phyloP scores from a whole-genome alignment of 2,329 filamentous ascomycete genomes.

The Hypoxylon sp. region DNA sequence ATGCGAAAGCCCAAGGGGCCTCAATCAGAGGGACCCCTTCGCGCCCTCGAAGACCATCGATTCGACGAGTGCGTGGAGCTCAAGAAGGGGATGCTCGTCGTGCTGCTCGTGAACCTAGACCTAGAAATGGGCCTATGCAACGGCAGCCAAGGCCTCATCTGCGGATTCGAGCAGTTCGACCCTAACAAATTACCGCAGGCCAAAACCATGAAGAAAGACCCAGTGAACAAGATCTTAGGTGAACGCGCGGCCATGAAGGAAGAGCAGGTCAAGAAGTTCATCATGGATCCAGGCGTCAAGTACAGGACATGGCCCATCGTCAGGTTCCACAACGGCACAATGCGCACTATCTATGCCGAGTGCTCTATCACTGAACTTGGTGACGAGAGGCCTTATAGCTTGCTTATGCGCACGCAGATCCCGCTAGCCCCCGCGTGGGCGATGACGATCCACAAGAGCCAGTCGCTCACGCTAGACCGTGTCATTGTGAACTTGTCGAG shows the following conservation, averaged over 20 bases:
- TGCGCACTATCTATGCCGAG: conserved; percentile 64
- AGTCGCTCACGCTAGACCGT: conserved; percentile 74
- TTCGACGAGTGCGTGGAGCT: conserved; percentile 62
- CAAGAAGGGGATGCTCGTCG: conserved; percentile 67
- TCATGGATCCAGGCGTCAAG: conserved; percentile 49
- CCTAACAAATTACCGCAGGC: conserved; percentile 50
- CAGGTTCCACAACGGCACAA: conserved; percentile 64
- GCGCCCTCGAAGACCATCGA: conserved; percentile 61
- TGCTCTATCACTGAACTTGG: conserved; percentile 66
- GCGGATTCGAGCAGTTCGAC: conserved; percentile 60
- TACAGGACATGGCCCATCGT: conserved; percentile 66
- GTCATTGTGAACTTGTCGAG: conserved; percentile 68
- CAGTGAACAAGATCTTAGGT: conserved; percentile 53
- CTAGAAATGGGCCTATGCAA: conserved; percentile 61
- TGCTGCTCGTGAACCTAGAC: conserved; percentile 67
- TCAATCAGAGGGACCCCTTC: conserved; percentile 51
- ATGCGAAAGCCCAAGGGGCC: conserved; percentile 37
- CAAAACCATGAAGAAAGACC: conserved; percentile 39
- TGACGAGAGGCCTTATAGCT: conserved; percentile 61
- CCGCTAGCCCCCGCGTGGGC: conserved; percentile 74
- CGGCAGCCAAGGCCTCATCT: conserved; percentile 63
- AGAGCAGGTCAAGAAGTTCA: conserved; percentile 58
- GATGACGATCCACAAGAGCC: conserved; percentile 74
- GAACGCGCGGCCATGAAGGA: conserved; percentile 58
- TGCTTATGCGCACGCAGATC: conserved; percentile 71